Base-by-base conservation (phyloP, 306 rosid species). In the Pterocarpus macrocarpus region DNA sequence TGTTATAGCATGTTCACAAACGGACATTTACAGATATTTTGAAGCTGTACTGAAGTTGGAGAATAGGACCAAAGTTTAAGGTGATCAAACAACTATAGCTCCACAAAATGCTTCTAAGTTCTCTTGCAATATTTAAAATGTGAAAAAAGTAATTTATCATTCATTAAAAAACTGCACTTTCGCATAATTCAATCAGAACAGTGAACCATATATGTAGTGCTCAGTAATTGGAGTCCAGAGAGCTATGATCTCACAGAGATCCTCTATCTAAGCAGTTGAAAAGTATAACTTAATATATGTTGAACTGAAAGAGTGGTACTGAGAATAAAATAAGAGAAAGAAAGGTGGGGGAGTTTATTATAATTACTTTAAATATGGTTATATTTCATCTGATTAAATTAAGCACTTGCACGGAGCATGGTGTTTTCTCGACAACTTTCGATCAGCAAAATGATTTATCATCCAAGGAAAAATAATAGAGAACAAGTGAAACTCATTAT, bases 21-120 rank as follows among this genome's bases (percentile, higher is more conserved):
- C 47, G 12, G 57, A 50, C n/a, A 50, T 14, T 50, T 50, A 50
- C 53, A 50, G 16, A 13, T 50, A 49, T 49, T 49, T 16, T 49
- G 55, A 49, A 10, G 4, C 55, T 12, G 55, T 49, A 49, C n/a
- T 49, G 15, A 49, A 13, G n/a, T 49, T 9, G 55, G 55, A 9
- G 0, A 53, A 53, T 15, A 53, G 59, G 59, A 14, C 8, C 9
- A 59, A 38, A 16, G 5, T 34, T 36, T 30, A 63, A 64, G 64
- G 64, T 41, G 35, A 50, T 65, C 73, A 65, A 52, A 53, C 69
- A 43, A 43, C 8, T 41, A 77, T 8, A 38, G 66, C 74, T 13
- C 28, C 41, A 53, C 50, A 8, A 53, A 55, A 73, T 36, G 11
- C 38, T 9, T 73, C 69, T 12, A 15, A 36, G 45, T 64, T 71